Evolutionary conservation across 2,329 filamentous ascomycete genomes (phyloP).

Genomic region (Hypoxylon sp.): DNA sequence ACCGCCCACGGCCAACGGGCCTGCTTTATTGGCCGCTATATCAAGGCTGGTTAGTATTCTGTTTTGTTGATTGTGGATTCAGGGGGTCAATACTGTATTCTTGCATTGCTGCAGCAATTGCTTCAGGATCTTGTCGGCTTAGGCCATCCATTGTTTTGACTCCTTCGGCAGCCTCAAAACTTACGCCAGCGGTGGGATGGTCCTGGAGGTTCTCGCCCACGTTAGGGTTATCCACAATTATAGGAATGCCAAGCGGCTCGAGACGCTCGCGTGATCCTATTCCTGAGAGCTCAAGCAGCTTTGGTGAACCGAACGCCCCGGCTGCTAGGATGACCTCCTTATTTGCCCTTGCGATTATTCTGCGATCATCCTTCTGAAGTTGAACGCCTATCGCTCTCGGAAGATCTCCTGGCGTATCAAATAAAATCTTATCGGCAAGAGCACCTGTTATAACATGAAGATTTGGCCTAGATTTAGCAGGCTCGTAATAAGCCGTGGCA

Average conservation of each 20-base stretch:
- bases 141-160: not conserved
- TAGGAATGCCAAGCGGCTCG: not conserved
- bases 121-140: not conserved
- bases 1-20: not conserved
- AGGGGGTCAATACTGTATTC: not conserved
- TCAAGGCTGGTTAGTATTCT: not conserved
- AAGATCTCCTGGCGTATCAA: not conserved
- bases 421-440: not conserved
- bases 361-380: not conserved
- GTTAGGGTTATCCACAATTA: not conserved
- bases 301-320: not conserved
- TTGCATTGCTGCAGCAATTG: not conserved
- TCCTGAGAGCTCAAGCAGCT: not conserved
- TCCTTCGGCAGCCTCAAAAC: not conserved
- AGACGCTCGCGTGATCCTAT: not conserved
- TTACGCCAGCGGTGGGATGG: not conserved
- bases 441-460: not conserved
- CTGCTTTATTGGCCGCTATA: not conserved
- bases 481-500: not conserved
- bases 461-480: not conserved
- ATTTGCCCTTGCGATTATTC: not conserved
- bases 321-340: constrained; percentile 2
- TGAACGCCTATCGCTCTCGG: not conserved
- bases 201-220: not conserved
- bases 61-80: not conserved